Conservation (phyloP, 2,329 filamentous ascomycete genomes). For the Cercospora sp. region DNA sequence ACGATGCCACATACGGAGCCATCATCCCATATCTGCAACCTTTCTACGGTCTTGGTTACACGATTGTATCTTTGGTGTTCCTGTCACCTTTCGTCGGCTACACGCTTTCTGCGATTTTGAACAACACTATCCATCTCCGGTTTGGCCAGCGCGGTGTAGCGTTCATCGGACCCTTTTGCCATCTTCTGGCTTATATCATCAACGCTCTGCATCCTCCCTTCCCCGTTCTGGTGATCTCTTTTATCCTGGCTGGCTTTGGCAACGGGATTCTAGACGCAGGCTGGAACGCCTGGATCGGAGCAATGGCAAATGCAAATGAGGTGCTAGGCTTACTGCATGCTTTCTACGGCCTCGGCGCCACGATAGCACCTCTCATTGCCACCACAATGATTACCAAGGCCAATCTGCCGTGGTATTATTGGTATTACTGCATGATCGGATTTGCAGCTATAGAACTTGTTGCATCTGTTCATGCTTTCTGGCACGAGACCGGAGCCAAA, state of each 20-base stretch:
- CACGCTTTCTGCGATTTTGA: slow-evolving; percentile 61
- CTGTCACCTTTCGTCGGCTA: slow-evolving; percentile 67
- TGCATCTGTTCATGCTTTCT: slow-evolving; percentile 59
- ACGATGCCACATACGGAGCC: slow-evolving; percentile 55
- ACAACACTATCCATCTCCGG: slow-evolving; percentile 63
- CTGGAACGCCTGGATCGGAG: slow-evolving; percentile 64
- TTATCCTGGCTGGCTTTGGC: slow-evolving; percentile 68
- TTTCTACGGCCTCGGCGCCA: slow-evolving; percentile 70
- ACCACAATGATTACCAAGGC: slow-evolving; percentile 70
- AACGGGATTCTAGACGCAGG: slow-evolving; percentile 67
- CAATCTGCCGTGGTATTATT: slow-evolving; percentile 66
- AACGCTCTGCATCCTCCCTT: slow-evolving; percentile 69
- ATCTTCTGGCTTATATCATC: slow-evolving; percentile 65
- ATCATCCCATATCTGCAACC: slow-evolving; percentile 58
- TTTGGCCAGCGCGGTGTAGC: slow-evolving; percentile 72
- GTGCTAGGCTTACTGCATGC: slow-evolving; percentile 72
- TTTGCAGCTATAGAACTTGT: slow-evolving; percentile 58
- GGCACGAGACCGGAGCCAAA: slow-evolving; percentile 58
- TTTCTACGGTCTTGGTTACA: slow-evolving; percentile 64
- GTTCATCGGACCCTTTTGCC: slow-evolving; percentile 61
- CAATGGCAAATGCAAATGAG: slow-evolving; percentile 54
- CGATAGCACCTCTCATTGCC: slow-evolving; percentile 67
- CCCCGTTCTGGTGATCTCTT: slow-evolving; percentile 63
- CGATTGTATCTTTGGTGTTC: slow-evolving; percentile 66
- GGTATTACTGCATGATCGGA: slow-evolving; percentile 74